Base-by-base conservation (phyloP, 2,329 filamentous ascomycete genomes). In the Colletotrichum higginsianum region DNA sequence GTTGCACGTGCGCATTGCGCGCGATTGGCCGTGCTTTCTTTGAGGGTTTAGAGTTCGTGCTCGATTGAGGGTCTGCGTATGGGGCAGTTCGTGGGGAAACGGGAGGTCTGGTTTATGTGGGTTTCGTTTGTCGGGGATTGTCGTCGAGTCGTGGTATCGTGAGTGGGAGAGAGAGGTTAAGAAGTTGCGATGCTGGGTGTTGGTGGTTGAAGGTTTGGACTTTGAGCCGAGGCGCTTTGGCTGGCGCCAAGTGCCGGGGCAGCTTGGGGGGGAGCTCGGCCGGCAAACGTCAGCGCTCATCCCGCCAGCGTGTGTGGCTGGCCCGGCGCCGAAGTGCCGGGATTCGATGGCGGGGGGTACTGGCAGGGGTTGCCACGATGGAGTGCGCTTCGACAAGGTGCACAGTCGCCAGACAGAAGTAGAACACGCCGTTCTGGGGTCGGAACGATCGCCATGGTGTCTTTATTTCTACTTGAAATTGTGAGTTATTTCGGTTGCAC, bases 1-100 rank as follows among this genome's bases (percentile, higher is more conserved):
- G 16, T 18, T 61, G 66, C 60, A 60, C 65, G 62, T 71, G 67
- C 66, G 68, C 68, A 68, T 68, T 64, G 65, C 68, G 68, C 60
- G 64, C 68, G 35, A 38, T 30, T 55, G 42, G 46, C 12, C 23
- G 21, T n/a, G 58, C 4, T 21, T 35, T 18, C n/a, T 5, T 11
- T 9, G 40, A 16, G 52, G 13, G 6, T 21, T 21, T n/a, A 40
- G 18, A 15, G 21, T 18, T 13, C 53, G n/a, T 42, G 12, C 18
- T 1, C 21, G 21, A 16, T 50, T n/a, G 35, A 50, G 3, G 8
- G 7, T 3, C 18, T 23, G 2, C 2, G 18, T 4, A 5, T 11
- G n/a, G 1, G 11, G 8, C 12, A 6, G 21, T 18, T 40, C 46
- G 2, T 8, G 4, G 15, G 16, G 9, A 3, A 8, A 3, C 8